A percentile compares a stretch with the other conserved stretches of the same genome.
Conservation (phyloP, 2,329 filamentous ascomycete species). For the Sodiomyces alkalinus region DNA sequence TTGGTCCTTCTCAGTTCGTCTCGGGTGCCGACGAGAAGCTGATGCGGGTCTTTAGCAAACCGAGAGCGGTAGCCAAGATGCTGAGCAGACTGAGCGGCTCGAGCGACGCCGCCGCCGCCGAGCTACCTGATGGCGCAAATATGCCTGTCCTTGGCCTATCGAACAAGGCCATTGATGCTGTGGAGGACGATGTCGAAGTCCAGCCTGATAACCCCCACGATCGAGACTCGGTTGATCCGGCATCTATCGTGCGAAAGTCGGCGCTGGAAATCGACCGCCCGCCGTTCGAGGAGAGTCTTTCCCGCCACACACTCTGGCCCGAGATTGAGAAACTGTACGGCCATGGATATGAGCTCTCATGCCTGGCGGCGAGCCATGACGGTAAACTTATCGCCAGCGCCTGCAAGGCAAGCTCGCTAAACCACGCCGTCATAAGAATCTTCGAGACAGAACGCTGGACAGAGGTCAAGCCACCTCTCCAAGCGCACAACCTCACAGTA, state of each 20-base stretch:
- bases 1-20: slow-evolving; percentile 64
- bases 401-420: slow-evolving; percentile 80
- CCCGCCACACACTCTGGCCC: slow-evolving; percentile 85
- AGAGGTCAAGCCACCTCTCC: slow-evolving; percentile 67
- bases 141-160: slow-evolving; percentile 91
- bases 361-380: slow-evolving; percentile 63
- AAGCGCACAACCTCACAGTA: slow-evolving; percentile 76
- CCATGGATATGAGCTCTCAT: slow-evolving; percentile 92
- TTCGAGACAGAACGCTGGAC: slow-evolving; percentile 83
- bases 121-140: slow-evolving; percentile 66
- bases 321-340: slow-evolving; percentile 95
- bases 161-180: slow-evolving; percentile 71
- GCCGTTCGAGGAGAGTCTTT: slow-evolving; percentile 78
- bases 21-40: slow-evolving; percentile 96
- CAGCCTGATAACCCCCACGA: slow-evolving; percentile 29
- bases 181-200: slow-evolving; percentile 33
- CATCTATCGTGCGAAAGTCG: slow-evolving; percentile 40
- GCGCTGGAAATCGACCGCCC: slow-evolving; percentile 55
- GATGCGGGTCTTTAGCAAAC: slow-evolving; percentile 87
- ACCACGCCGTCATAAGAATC: slow-evolving; percentile 85
- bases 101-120: slow-evolving; percentile 15
- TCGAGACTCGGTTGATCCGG: slow-evolving; percentile 37
- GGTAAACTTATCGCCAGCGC: slow-evolving; percentile 72
- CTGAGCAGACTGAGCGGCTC: slow-evolving; percentile 54
- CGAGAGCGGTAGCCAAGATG: slow-evolving; percentile 65